Evolutionary conservation across 2,329 filamentous ascomycete species (phyloP).

Genomic region (Apiospora sp.): DNA sequence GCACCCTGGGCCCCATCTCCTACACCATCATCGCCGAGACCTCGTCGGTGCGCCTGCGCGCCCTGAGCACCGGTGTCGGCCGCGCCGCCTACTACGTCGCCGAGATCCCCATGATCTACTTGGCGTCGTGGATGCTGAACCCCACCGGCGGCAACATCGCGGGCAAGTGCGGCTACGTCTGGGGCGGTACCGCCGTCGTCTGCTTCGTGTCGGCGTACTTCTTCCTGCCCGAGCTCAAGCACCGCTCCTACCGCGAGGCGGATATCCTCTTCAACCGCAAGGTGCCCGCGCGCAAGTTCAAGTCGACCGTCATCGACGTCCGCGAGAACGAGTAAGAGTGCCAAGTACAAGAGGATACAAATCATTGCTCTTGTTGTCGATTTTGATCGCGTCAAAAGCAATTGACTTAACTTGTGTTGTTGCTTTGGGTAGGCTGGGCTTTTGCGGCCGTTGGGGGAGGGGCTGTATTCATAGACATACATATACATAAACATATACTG

Average conservation of each 20-base stretch:
- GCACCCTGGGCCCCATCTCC: conserved; percentile 51
- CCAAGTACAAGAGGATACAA: too few species aligned
- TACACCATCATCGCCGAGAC: conserved; percentile 53
- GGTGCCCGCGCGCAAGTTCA: conserved; percentile 21
- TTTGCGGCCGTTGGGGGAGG: not conserved
- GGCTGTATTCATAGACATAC: not conserved
- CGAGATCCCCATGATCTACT: conserved; percentile 45
- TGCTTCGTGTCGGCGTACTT: conserved; percentile 49
- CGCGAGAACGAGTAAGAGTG: conserved; percentile 49
- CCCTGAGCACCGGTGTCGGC: conserved; percentile 27
- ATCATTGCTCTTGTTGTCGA: not conserved
- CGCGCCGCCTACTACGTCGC: conserved; percentile 47
- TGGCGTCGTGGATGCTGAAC: conserved; percentile 43
- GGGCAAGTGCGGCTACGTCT: conserved; percentile 45
- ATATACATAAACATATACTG: not conserved
- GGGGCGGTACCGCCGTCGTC: conserved; percentile 42
- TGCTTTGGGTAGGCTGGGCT: not conserved
- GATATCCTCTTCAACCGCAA: conserved; percentile 49
- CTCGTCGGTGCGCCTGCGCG: conserved; percentile 47
- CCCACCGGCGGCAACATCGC: conserved; percentile 40
- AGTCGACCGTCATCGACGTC: conserved; percentile 32
- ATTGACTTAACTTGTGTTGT: not conserved
- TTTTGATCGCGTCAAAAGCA: too few species aligned
- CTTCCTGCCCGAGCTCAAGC: conserved; percentile 51
- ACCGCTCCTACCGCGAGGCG: conserved; percentile 52